Evolutionary conservation across 495 filamentous ascomycete species (phyloP).

Genomic region (Neurospora sp.): DNA sequence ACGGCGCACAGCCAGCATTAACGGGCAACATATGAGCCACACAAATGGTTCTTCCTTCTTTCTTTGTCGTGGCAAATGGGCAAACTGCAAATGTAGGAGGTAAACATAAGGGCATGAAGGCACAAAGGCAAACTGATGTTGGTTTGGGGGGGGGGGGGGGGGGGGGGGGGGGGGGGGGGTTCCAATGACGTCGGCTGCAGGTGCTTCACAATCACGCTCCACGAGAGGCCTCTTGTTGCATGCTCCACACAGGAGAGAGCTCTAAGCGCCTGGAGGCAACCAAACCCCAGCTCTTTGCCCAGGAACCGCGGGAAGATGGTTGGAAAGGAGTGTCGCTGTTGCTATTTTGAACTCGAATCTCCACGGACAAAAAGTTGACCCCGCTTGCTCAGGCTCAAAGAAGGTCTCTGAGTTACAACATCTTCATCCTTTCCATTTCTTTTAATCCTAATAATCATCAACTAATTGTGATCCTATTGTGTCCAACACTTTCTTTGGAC

Average conservation of each 20-base stretch:
- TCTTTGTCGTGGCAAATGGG: neutral
- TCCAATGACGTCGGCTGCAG: conserved; percentile 26
- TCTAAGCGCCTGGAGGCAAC: conserved; percentile 24
- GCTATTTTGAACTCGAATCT: conserved; percentile 21
- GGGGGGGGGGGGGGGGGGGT: too few species aligned
- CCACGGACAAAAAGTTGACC: conserved; percentile 4
- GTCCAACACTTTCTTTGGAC: neutral
- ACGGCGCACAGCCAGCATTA: neutral
- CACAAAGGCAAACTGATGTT: neutral
- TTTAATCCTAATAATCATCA: neutral
- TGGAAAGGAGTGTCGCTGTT: conserved; percentile 4
- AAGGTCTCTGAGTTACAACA: neutral
- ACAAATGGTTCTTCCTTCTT: neutral
- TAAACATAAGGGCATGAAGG: neutral
- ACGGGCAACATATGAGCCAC: neutral
- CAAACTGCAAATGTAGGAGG: neutral
- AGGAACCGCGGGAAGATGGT: conserved; percentile 15
- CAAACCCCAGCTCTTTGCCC: neutral
- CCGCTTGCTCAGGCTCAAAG: conserved; percentile 2
- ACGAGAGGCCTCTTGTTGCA: conserved; percentile 19
- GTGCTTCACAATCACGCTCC: neutral
- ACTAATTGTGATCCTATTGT: neutral
- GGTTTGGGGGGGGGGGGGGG: too few species aligned
- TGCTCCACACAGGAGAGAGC: conserved; percentile 20
- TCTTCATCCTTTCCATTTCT: neutral